Evolutionary conservation across 2,329 filamentous ascomycete genomes (phyloP).

Genomic region (Pseudopithomyces maydicus): DNA sequence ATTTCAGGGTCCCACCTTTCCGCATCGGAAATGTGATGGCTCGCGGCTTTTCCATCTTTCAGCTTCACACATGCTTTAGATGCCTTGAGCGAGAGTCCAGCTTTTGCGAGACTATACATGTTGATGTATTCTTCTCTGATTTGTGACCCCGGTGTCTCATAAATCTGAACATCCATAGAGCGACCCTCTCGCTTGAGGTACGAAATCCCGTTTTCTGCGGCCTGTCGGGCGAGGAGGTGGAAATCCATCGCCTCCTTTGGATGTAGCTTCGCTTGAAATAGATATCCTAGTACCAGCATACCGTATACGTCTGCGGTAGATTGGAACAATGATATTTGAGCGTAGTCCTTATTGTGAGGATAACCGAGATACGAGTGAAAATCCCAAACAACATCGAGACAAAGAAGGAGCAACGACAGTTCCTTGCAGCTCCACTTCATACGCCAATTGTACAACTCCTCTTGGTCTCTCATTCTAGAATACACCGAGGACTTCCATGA

Average conservation of each 20-base stretch:
- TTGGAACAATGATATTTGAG: background rate
- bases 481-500: background rate
- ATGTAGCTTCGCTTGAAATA: constrained; percentile 5
- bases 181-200: constrained; percentile 11
- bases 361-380: constrained; percentile 6
- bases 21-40: constrained; percentile 4
- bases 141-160: background rate
- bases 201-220: constrained; percentile 11
- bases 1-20: background rate
- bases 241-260: background rate
- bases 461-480: background rate
- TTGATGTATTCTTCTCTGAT: background rate
- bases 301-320: constrained; percentile 7
- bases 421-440: background rate
- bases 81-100: constrained; percentile 9
- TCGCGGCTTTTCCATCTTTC: constrained; percentile 5
- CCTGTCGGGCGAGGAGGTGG: constrained; percentile 6
- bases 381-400: constrained; percentile 11
- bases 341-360: background rate
- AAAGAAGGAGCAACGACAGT: background rate
- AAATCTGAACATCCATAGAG: background rate
- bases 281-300: background rate
- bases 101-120: background rate
- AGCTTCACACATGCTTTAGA: constrained; percentile 11
- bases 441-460: background rate